Conservation (phyloP, 768 basidiomycete genomes). For the Boletellus sp. region DNA sequence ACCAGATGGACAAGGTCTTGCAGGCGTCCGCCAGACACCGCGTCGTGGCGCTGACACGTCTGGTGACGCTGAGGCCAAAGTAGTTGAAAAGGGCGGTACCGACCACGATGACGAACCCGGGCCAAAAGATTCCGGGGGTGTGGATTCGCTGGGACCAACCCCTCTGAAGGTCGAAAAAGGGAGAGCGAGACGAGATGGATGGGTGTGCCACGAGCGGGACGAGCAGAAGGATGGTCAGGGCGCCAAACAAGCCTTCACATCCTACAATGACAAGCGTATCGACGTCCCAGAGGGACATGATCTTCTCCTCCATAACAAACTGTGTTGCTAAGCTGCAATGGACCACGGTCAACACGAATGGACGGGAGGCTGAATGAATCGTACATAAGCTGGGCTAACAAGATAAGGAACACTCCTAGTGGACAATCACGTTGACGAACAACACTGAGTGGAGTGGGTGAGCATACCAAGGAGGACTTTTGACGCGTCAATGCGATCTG, state of each 20-base stretch:
- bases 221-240: conserved; percentile 69
- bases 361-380: conserved; percentile 17
- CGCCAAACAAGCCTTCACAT: conserved; percentile 90
- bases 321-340: conserved; percentile 74
- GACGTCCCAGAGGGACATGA: conserved; percentile 83
- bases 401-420: conserved; percentile 81
- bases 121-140: conserved; percentile 66
- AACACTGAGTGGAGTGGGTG: conserved; percentile 8
- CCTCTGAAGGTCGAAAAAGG: conserved; percentile 83
- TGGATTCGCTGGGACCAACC: conserved; percentile 88
- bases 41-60: conserved; percentile 89
- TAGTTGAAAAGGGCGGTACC: conserved; percentile 83
- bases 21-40: conserved; percentile 92
- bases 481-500: conserved; percentile 60
- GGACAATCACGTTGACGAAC: conserved; percentile 13
- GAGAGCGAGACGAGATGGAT: conserved; percentile 57
- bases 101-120: conserved; percentile 66
- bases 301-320: conserved; percentile 96
- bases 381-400: conserved; percentile 94
- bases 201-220: conserved; percentile 79
- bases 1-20: conserved; percentile 92
- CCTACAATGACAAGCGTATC: conserved; percentile 91
- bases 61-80: conserved; percentile 90
- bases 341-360: not conserved
- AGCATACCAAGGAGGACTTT: conserved; percentile 66